A percentile compares a stretch with the other conserved stretches of the same genome.
Conservation (phyloP, 352 stramenopile species). For the Paralagenidium karlingii region DNA sequence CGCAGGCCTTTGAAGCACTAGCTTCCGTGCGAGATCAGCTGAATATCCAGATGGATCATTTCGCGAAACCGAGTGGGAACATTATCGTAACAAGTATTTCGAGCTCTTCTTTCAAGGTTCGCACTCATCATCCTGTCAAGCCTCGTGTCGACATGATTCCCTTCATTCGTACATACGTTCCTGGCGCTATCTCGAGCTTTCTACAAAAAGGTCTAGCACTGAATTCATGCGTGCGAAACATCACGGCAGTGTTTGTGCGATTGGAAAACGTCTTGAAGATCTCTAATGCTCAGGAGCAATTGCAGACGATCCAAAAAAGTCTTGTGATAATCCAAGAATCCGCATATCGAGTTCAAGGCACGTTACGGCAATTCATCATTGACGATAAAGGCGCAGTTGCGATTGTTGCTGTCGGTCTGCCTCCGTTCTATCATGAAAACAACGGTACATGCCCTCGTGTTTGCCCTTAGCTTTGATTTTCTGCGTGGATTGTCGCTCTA, state of each 20-base stretch:
- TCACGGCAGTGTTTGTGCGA: constrained; percentile 65
- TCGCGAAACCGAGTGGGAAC: constrained; percentile 22
- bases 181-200: constrained; percentile 51
- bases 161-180: constrained; percentile 51
- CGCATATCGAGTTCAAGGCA: constrained; percentile 67
- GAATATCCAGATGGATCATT: constrained; percentile 9
- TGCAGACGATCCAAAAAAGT: constrained; percentile 40
- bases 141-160: constrained; percentile 27
- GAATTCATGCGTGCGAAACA: constrained; percentile 46
- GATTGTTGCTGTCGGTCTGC: constrained; percentile 63
- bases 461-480: too few species aligned
- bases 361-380: constrained; percentile 76
- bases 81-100: constrained; percentile 21
- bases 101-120: constrained; percentile 5
- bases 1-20: constrained; percentile 28
- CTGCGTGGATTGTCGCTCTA: too few species aligned
- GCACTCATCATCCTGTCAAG: constrained; percentile 3
- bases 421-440: constrained; percentile 78
- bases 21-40: constrained; percentile 11
- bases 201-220: constrained; percentile 49
- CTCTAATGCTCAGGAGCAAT: constrained; percentile 15
- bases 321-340: constrained; percentile 62
- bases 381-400: constrained; percentile 77
- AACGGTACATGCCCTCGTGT: constrained; percentile 23
- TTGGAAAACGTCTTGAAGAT: constrained; percentile 44